phyloP scores from a whole-genome alignment of 2,329 filamentous ascomycete species.

The Fusarium sp. region DNA sequence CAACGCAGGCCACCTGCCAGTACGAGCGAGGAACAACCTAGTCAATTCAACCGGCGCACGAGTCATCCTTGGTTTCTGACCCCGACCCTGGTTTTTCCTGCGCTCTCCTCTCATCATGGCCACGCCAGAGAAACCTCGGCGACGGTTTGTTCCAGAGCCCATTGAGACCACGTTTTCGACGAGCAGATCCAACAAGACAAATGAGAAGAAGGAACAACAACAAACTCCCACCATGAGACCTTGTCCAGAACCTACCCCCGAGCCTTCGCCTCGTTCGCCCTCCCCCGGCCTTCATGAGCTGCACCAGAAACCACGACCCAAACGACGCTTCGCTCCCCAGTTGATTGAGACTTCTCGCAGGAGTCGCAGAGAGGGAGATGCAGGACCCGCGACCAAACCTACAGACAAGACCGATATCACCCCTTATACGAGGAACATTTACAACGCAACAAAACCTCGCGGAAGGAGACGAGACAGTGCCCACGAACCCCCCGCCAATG shows the following conservation, averaged over 20 bases:
- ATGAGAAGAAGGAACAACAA: conserved; percentile 32
- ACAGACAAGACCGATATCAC: conserved; percentile 80
- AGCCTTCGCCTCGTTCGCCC: conserved; percentile 64
- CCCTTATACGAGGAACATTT: conserved; percentile 72
- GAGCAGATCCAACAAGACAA: conserved; percentile 59
- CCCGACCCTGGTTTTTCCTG: conserved; percentile 48
- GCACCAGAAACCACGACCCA: conserved; percentile 58
- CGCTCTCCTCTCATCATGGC: conserved; percentile 59
- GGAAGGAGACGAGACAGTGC: conserved; percentile 49
- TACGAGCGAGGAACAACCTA: conserved; percentile 34
- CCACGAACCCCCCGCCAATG: conserved; percentile 24
- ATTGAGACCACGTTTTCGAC: conserved; percentile 78
- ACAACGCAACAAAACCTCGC: conserved; percentile 60
- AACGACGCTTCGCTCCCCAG: conserved; percentile 77
- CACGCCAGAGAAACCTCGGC: conserved; percentile 58
- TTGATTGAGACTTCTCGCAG: conserved; percentile 84
- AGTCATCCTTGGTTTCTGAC: conserved; percentile 33
- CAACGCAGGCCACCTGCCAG: conserved; percentile 27
- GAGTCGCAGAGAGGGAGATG: conserved; percentile 74
- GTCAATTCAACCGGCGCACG: conserved; percentile 28
- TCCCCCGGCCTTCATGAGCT: conserved; percentile 59
- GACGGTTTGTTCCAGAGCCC: conserved; percentile 76
- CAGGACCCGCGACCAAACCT: conserved; percentile 70
- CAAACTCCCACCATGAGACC: conserved; percentile 56
- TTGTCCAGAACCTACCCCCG: conserved; percentile 69